Evolutionary conservation across 306 rosid genomes (phyloP), one percentile per base, ranked within the genome.

Genomic region (Cucurbita argyrosperma): DNA sequence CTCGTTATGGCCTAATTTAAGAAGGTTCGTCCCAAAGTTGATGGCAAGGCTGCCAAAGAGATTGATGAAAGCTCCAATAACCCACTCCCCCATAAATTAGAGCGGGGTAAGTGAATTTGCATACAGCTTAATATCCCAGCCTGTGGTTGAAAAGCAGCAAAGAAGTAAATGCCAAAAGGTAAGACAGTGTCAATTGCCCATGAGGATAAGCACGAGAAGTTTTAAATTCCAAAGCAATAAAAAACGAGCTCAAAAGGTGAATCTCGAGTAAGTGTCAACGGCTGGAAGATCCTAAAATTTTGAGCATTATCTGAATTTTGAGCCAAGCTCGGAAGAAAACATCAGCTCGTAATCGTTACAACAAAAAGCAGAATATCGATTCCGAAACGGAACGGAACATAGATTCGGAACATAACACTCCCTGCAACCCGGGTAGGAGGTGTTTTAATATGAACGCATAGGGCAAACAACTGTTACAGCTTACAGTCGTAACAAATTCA

Each of bases 1-100:
- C 99, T 94, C 99, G 74, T 89, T 91, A 73, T 94, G 99, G 49
- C 99, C 99, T 79, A 89, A 81, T 81, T 94, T 94, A 72, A 94
- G 97, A 83, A 94, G 97, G 78, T 94, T 94, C 72, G 96, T 94
- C 51, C 99, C 97, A 75, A 94, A 94, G 80, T 94, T 94, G 79
- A 94, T 94, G 79, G 95, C 90, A 85, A 94, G 82, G 90, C 99
- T 94, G 69, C 99, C 99, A 46, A 91, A 84, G 49, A 94, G 96
- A 84, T 94, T 94, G 80, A 94, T 91, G 80, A 94, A 78, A 74
- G 97, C 99, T 83, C 99, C 99, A 81, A 94, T 84, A 79, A 91
- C 85, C 99, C 99, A 94, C 95, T 89, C 92, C 85, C 97, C 97
- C 98, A 93, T 93, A 83, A 76, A 83, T 82, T 64, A 78, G 80